phyloP scores from a whole-genome alignment of 345 rosid species.

The Viola odorata region DNA sequence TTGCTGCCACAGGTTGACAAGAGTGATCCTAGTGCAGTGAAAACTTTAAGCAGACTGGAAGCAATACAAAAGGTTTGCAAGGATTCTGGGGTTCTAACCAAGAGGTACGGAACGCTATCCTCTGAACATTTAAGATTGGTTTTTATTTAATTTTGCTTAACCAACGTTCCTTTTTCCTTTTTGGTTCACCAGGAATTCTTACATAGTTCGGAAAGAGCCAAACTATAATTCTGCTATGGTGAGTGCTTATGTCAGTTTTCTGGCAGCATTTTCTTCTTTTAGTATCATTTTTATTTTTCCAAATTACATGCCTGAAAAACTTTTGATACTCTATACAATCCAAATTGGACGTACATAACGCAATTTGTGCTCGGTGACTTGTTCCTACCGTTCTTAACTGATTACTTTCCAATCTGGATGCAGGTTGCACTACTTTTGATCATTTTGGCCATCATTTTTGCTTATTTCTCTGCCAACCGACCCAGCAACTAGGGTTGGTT shows the following conservation, averaged over 20 bases:
- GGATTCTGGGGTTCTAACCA: slow-evolving; percentile 48
- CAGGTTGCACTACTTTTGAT: slow-evolving; percentile 40
- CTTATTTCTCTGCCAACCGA: slow-evolving; percentile 28
- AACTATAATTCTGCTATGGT: slow-evolving; percentile 28
- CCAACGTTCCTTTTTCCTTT: slow-evolving; percentile 3
- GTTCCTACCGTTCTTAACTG: background rate
- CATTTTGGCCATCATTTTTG: slow-evolving; percentile 35
- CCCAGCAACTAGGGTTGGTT: slow-evolving; percentile 16
- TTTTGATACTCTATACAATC: too few relatives aligned
- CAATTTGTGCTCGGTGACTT: background rate
- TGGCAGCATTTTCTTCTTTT: background rate
- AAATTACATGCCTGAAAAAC: background rate
- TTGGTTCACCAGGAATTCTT: slow-evolving; percentile 45
- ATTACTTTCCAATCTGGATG: slow-evolving; percentile 1
- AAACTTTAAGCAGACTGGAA: slow-evolving; percentile 55
- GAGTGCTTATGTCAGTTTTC: slow-evolving; percentile 2
- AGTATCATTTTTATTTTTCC: background rate
- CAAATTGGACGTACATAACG: too few relatives aligned
- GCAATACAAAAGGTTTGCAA: slow-evolving; percentile 56
- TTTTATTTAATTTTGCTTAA: background rate
- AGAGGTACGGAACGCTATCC: slow-evolving; percentile 38
- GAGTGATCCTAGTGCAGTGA: slow-evolving; percentile 65
- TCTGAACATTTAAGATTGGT: background rate
- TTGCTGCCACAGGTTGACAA: slow-evolving; percentile 44
- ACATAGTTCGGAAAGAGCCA: slow-evolving; percentile 23